Conservation (phyloP, 2,329 filamentous ascomycete genomes). For the Trichoderma sp. region DNA sequence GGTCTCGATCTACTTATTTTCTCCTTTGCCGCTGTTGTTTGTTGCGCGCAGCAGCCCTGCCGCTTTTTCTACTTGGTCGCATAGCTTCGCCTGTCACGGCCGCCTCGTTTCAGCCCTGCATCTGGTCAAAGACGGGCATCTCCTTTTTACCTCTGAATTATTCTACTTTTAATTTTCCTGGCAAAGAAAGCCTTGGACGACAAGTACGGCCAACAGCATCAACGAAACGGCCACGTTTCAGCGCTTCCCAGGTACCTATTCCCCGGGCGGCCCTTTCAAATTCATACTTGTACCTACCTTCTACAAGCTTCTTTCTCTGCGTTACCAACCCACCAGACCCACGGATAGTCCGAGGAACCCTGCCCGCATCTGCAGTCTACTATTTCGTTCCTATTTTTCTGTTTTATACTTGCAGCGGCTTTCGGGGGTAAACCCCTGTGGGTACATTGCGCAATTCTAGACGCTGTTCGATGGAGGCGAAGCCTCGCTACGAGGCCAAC, state of each 20-base stretch:
- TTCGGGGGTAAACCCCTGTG: background rate
- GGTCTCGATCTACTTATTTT: background rate
- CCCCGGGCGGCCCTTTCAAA: background rate
- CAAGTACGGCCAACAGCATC: background rate
- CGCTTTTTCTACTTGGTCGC: background rate
- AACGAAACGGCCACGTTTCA: background rate
- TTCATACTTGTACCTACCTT: background rate
- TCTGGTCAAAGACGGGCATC: background rate
- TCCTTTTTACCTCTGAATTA: background rate
- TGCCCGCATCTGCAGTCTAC: background rate
- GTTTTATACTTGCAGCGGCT: background rate
- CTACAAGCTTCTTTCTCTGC: background rate
- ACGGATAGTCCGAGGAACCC: conserved; percentile 6
- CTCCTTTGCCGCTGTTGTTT: conserved; percentile 8
- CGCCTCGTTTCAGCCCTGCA: conserved; percentile 9
- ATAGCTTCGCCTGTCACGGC: background rate
- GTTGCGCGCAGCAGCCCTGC: background rate
- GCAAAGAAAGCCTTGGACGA: background rate
- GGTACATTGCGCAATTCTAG: conserved; percentile 1
- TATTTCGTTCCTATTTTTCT: background rate
- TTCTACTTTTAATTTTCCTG: background rate
- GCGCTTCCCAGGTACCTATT: background rate
- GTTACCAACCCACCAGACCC: background rate
- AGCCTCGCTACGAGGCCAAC: conserved; percentile 3
- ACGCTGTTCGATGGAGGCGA: conserved; percentile 5